Percentiles rank a stretch among this genome's conserved stretches.
These are phyloP conservation scores for Plectosphaerella cucumerina DNA, from an alignment of 2,329 filamentous ascomycete species.

Conservation along the genomic window DNA sequence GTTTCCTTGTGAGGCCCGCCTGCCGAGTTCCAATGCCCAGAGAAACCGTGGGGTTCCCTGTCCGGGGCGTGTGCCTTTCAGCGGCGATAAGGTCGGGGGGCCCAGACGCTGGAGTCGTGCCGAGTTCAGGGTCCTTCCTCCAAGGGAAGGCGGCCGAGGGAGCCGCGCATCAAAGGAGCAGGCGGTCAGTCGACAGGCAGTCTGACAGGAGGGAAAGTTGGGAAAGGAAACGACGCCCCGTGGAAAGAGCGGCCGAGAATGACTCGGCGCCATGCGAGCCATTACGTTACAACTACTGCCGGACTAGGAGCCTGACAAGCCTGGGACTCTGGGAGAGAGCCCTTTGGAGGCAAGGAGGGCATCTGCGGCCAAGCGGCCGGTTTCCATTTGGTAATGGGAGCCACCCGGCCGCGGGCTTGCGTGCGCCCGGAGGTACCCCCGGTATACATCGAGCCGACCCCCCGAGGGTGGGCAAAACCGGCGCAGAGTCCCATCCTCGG, in stretches of 20 bases:
- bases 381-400: constrained; percentile 47
- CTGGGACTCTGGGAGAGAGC: constrained; percentile 24
- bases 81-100: constrained; percentile 22
- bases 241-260: constrained; percentile 7
- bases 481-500: no score
- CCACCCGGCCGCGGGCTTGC: constrained; percentile 14
- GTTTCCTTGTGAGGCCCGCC: not conserved
- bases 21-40: constrained; percentile 1
- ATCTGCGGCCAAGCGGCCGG: constrained; percentile 16
- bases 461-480: no score
- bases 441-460: constrained; percentile 3
- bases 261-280: constrained; percentile 28
- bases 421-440: constrained; percentile 13
- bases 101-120: not conserved
- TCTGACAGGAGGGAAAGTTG: no score
- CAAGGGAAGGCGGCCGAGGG: not conserved
- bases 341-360: no score
- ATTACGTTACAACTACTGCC: constrained; percentile 42
- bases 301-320: constrained; percentile 14
- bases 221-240: no score
- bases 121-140: not conserved
- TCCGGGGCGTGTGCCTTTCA: constrained; percentile 16
- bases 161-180: not conserved
- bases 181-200: not conserved
- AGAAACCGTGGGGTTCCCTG: not conserved